These are phyloP conservation scores for Carex sylvatica DNA, from an alignment of 202 grass and related monocot genomes.

Conservation along the genomic window DNA sequence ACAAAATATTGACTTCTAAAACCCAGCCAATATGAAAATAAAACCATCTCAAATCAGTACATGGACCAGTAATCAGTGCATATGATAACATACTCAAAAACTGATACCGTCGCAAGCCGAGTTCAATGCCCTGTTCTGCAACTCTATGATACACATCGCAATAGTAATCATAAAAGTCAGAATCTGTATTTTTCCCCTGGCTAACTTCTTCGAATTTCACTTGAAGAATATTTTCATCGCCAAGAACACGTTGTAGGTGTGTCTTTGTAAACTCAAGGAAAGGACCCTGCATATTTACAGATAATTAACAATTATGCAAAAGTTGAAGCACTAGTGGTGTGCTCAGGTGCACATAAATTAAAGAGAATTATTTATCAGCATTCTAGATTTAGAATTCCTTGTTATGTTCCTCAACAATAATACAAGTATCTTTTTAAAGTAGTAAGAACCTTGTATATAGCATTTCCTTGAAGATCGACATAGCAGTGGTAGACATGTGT, in stretches of 20 bases:
- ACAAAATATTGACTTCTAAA: background rate
- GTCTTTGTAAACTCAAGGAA: conserved; percentile 55
- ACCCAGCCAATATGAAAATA: background rate
- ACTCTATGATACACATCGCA: conserved; percentile 36
- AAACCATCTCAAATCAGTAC: background rate
- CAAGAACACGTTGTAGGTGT: conserved; percentile 57
- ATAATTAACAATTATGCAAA: conserved; percentile 1
- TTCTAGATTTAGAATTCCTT: background rate
- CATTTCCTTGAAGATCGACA: conserved; percentile 36
- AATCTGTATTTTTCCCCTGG: conserved; percentile 7
- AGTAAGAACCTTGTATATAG: conserved; percentile 51
- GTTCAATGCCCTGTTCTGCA: conserved; percentile 53
- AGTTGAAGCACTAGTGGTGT: background rate
- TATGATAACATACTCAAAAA: conserved; percentile 55
- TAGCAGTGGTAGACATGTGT: conserved; percentile 62
- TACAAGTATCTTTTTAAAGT: background rate
- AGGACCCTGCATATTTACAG: conserved; percentile 57
- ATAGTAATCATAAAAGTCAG: conserved; percentile 19
- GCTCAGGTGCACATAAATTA: background rate
- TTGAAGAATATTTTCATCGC: conserved; percentile 72
- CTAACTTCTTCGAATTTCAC: conserved; percentile 59
- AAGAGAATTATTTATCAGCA: background rate
- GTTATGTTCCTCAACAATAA: background rate
- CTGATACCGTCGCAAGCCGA: conserved; percentile 53
- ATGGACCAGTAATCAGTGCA: background rate